Evolutionary conservation across 139 green algal genomes (phyloP).

Genomic region (Ettlia oleoabundans): DNA sequence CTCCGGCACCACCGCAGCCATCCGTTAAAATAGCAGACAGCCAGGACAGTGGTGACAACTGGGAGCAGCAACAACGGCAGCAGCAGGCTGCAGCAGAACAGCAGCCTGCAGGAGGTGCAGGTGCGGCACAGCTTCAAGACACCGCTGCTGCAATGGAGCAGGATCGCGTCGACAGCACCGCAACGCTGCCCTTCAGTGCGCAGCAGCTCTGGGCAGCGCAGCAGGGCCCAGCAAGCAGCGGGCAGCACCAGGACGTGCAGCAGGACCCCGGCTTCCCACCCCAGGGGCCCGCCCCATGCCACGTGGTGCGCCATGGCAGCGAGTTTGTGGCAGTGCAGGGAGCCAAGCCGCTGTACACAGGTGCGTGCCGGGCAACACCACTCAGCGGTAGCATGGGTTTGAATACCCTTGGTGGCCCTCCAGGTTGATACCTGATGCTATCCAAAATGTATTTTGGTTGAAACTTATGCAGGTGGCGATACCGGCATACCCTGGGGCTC

Average conservation of each 20-base stretch:
- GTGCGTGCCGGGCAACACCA: too few relatives aligned
- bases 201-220: neutral
- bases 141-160: too few relatives aligned
- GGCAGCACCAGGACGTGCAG: neutral
- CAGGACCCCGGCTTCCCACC: too few relatives aligned
- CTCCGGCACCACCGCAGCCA: neutral
- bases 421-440: too few relatives aligned
- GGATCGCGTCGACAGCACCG: neutral
- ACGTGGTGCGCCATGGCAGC: constrained; percentile 8
- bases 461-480: too few relatives aligned
- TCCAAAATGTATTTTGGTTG: too few relatives aligned
- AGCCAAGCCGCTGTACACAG: constrained; percentile 32
- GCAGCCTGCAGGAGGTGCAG: too few relatives aligned
- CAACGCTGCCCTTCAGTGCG: neutral
- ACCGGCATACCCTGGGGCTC: constrained; percentile 49
- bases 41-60: neutral
- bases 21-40: neutral
- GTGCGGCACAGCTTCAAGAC: too few relatives aligned
- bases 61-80: neutral
- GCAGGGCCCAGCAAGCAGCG: neutral
- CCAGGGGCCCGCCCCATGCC: neutral
- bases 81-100: neutral
- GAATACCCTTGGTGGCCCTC: too few relatives aligned
- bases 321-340: constrained; percentile 33
- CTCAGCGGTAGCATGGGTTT: too few relatives aligned